A percentile compares a stretch with the other conserved stretches of the same genome.
Conservation (phyloP, 1,139 yeast genomes). For the Blastobotrys buckinghamii region DNA sequence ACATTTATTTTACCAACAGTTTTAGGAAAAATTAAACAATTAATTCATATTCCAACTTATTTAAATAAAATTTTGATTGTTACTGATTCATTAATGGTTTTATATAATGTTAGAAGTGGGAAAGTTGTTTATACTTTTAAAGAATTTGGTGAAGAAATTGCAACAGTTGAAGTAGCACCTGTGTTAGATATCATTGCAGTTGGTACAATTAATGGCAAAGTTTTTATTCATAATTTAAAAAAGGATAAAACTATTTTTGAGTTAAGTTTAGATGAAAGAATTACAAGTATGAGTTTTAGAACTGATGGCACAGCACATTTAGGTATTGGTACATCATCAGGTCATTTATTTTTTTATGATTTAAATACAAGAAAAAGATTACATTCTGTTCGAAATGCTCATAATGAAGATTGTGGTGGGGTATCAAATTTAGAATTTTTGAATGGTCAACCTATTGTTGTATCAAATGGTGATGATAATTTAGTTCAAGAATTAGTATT, state of each 20-base stretch:
- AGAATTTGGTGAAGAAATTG: slow-evolving; percentile 35
- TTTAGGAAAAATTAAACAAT: slow-evolving; percentile 63
- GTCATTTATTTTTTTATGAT: slow-evolving; percentile 84
- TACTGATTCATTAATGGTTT: slow-evolving; percentile 48
- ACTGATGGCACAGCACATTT: slow-evolving; percentile 86
- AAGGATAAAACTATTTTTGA: slow-evolving; percentile 56
- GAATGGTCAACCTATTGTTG: slow-evolving; percentile 86
- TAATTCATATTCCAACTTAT: slow-evolving; percentile 86
- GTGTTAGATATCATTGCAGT: slow-evolving; percentile 78
- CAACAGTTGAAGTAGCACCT: slow-evolving; percentile 76
- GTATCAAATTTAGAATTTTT: slow-evolving; percentile 70
- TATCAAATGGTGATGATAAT: slow-evolving; percentile 93
- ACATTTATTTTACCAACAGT: slow-evolving; percentile 49
- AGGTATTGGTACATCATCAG: slow-evolving; percentile 72
- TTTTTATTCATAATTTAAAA: slow-evolving; percentile 60
- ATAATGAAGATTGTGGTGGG: slow-evolving; percentile 68
- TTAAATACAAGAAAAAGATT: slow-evolving; percentile 64
- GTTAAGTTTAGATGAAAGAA: slow-evolving; percentile 52
- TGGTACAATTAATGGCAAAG: slow-evolving; percentile 66
- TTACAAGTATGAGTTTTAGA: slow-evolving; percentile 77
- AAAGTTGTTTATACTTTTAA: slow-evolving; percentile 60
- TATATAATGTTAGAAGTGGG: slow-evolving; percentile 74
- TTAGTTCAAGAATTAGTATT: slow-evolving; percentile 84
- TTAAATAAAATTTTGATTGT: slow-evolving; percentile 79
- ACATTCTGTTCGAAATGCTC: slow-evolving; percentile 70